phyloP scores from a whole-genome alignment of 441 rosid genomes.

The Macaranga tanarius region DNA sequence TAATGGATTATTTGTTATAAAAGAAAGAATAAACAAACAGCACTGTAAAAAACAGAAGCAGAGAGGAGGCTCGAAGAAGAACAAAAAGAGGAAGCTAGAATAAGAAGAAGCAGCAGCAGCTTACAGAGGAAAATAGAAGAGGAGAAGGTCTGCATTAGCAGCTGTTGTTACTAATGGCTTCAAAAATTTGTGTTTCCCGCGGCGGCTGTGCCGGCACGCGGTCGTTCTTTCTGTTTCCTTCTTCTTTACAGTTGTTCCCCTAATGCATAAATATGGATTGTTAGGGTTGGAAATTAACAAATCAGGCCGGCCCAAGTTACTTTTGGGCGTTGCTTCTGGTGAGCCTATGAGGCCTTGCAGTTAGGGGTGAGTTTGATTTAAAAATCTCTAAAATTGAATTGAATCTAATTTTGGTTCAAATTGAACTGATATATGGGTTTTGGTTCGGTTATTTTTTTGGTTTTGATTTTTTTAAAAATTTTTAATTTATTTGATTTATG shows the following conservation, averaged over 20 bases:
- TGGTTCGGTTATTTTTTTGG: too few relatives aligned
- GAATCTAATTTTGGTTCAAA: too few relatives aligned
- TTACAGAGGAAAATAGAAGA: neutral
- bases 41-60: neutral
- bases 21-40: neutral
- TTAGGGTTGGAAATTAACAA: too few relatives aligned
- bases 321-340: too few relatives aligned
- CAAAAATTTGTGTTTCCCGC: constrained; percentile 4
- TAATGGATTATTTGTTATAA: neutral
- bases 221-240: neutral
- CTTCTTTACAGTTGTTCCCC: neutral
- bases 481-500: too few relatives aligned
- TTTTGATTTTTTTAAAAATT: too few relatives aligned
- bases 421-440: too few relatives aligned
- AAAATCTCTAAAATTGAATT: too few relatives aligned
- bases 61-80: neutral
- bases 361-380: too few relatives aligned
- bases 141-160: constrained; percentile 1
- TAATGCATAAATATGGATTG: too few relatives aligned
- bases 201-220: constrained; percentile 26
- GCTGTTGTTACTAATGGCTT: neutral
- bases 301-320: too few relatives aligned
- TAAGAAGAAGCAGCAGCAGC: neutral
- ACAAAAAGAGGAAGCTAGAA: neutral
- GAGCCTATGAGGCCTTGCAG: too few relatives aligned